Evolutionary conservation across 495 filamentous ascomycete genomes (phyloP), one percentile per base, ranked within the genome.

Genomic region (Aspergillus cristatus): DNA sequence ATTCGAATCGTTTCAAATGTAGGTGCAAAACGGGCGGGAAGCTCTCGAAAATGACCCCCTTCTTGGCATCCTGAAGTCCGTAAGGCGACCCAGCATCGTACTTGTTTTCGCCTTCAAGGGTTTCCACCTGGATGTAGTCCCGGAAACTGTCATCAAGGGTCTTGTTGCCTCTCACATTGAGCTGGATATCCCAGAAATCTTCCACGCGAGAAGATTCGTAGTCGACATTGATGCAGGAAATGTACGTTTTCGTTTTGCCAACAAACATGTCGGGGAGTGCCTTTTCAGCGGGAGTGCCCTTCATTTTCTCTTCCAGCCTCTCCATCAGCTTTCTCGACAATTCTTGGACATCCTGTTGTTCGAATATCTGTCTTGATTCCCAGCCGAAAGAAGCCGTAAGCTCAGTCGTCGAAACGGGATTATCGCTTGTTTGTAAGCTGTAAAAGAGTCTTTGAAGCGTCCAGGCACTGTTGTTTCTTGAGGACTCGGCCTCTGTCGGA

Each of bases 341-440:
- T 56, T 99, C 91, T 54, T 99, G 91, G 6, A 99, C 91, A 62
- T 99, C 91, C 65, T 99, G 91, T 56, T 99, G 91, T 56, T 95
- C 93, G 58, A 99, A 99, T 22, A 96, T 95, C 56, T 99, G 90
- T 44, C 83, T 79, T 1, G 88, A 90, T 48, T 99, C 90, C 91
- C 91, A 99, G 18, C 91, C 91, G 62, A 99, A 99, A 0, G 93
- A 95, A 40, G 78, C 78, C 0, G 91, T 99, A 13, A 99, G 76
- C 52, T 99, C 91, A 29, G 79, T 82, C 4, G 91, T 99, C 1
- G 84, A 78, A 0, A 99, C 90, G 1, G 93, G 84, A 18, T 62
- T 55, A 24, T 79, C 76, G 38, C 72, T 85, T 8, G 84, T 91
- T 58, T 99, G 91, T 13, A 99, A 70, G 38, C 85, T 85, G 47